Percentiles rank a stretch among this genome's conserved stretches.
phyloP scores from a whole-genome alignment of 768 basidiomycete genomes.

The Pulveroboletus frians region DNA sequence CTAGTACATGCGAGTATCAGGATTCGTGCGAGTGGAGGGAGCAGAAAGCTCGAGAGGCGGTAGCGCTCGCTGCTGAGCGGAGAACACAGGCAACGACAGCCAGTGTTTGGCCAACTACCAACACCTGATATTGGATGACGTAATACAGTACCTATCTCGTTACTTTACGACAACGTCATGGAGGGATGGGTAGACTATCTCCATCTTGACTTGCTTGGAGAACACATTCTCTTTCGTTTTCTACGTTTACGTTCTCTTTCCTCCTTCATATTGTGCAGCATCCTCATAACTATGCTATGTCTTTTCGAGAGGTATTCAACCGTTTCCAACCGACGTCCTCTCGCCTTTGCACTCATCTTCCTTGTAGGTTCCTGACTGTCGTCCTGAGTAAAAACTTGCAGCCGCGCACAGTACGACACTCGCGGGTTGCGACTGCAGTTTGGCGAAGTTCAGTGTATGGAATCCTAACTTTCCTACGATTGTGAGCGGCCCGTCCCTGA shows the following conservation, averaged over 20 bases:
- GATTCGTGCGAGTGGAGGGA: slow-evolving; percentile 78
- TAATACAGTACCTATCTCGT: slow-evolving; percentile 2
- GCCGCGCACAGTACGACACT: slow-evolving; percentile 38
- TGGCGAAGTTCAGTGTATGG: slow-evolving; percentile 57
- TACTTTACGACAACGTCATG: slow-evolving; percentile 19
- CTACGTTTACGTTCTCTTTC: slow-evolving; percentile 44
- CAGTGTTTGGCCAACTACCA: background rate
- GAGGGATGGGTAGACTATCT: slow-evolving; percentile 47
- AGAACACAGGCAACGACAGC: background rate
- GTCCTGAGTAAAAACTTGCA: slow-evolving; percentile 44
- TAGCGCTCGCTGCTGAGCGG: background rate
- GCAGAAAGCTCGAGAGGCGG: slow-evolving; percentile 39
- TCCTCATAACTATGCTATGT: slow-evolving; percentile 47
- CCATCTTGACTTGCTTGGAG: slow-evolving; percentile 39
- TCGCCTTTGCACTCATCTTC: background rate
- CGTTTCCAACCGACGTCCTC: background rate
- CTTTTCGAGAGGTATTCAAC: slow-evolving; percentile 49
- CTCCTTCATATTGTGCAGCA: slow-evolving; percentile 43
- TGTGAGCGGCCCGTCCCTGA: slow-evolving; percentile 40
- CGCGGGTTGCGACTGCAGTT: slow-evolving; percentile 41
- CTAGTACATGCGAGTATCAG: slow-evolving; percentile 68
- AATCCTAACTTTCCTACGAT: slow-evolving; percentile 50
- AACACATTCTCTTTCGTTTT: slow-evolving; percentile 40
- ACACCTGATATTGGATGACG: slow-evolving; percentile 2
- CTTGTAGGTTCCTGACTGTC: slow-evolving; percentile 45